These are phyloP conservation scores for Suhomyces coccinellae DNA, from an alignment of 1,139 yeast genomes.

Conservation along the genomic window DNA sequence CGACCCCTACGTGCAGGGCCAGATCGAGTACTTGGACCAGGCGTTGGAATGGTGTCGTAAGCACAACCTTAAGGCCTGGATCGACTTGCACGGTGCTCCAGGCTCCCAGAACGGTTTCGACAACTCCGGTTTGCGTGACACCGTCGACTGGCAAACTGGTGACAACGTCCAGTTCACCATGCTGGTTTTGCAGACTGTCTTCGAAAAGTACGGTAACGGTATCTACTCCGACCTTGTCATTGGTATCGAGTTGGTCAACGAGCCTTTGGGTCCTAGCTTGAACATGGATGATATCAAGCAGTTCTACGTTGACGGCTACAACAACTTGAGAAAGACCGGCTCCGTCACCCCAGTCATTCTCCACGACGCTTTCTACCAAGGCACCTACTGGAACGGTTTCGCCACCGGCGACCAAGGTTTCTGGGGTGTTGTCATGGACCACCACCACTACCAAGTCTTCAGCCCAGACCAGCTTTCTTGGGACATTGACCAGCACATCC, in stretches of 20 bases:
- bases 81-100: constrained; percentile 93
- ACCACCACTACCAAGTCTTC: constrained; percentile 91
- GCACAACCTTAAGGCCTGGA: constrained; percentile 73
- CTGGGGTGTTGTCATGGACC: constrained; percentile 79
- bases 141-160: constrained; percentile 55
- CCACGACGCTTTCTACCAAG: constrained; percentile 75
- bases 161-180: constrained; percentile 54
- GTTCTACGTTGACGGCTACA: constrained; percentile 59
- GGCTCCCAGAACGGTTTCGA: constrained; percentile 99
- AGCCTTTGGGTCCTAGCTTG: constrained; percentile 76
- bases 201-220: constrained; percentile 63
- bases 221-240: constrained; percentile 69
- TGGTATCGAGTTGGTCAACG: constrained; percentile 86
- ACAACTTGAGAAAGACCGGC: constrained; percentile 47
- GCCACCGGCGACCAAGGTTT: constrained; percentile 40
- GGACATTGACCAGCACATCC: constrained; percentile 60
- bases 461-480: constrained; percentile 58
- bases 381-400: constrained; percentile 59
- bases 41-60: constrained; percentile 77
- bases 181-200: constrained; percentile 47
- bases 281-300: constrained; percentile 58
- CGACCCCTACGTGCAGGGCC: constrained; percentile 93
- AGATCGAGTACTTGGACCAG: constrained; percentile 64
- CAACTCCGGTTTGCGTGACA: constrained; percentile 84
- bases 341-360: constrained; percentile 55